Evolutionary conservation across 2,329 filamentous ascomycete genomes (phyloP).

Genomic region (Colletotrichum kahawae): DNA sequence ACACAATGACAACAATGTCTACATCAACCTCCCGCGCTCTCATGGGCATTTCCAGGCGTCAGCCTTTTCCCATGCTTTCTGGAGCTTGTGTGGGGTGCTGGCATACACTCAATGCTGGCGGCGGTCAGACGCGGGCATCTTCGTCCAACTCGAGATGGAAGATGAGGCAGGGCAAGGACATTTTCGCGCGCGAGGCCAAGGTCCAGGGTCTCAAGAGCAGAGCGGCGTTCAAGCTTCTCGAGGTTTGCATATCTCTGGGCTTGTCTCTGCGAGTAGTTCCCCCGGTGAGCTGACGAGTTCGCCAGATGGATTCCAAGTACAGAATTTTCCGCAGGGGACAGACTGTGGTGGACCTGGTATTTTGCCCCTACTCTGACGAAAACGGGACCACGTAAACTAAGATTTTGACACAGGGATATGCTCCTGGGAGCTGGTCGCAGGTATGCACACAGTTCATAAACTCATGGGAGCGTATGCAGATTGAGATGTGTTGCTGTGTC

Average conservation of each 20-base stretch:
- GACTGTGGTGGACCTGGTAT: constrained; percentile 87
- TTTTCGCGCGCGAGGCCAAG: constrained; percentile 75
- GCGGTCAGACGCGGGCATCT: constrained; percentile 28
- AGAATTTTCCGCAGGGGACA: constrained; percentile 79
- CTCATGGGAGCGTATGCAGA: background rate
- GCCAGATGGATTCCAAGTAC: constrained; percentile 81
- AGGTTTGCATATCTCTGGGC: constrained; percentile 57
- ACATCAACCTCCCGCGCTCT: background rate
- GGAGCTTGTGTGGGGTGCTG: background rate
- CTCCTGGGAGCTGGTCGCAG: constrained; percentile 76
- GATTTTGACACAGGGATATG: constrained; percentile 68
- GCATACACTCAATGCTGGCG: background rate
- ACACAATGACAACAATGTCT: background rate
- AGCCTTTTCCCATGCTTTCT: too few species aligned
- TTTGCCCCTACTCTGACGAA: constrained; percentile 25
- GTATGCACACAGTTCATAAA: constrained; percentile 37
- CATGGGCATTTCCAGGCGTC: background rate
- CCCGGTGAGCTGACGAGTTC: background rate
- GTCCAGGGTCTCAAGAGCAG: constrained; percentile 85
- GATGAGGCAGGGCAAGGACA: constrained; percentile 75
- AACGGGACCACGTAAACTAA: background rate
- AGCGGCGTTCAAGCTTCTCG: constrained; percentile 90
- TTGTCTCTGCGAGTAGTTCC: background rate
- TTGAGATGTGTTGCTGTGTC: background rate
- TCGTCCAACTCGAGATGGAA: constrained; percentile 82